Evolutionary conservation across 805 yeast genomes (phyloP), one percentile per base, ranked within the genome.

Genomic region (Candida endomychidarum): DNA sequence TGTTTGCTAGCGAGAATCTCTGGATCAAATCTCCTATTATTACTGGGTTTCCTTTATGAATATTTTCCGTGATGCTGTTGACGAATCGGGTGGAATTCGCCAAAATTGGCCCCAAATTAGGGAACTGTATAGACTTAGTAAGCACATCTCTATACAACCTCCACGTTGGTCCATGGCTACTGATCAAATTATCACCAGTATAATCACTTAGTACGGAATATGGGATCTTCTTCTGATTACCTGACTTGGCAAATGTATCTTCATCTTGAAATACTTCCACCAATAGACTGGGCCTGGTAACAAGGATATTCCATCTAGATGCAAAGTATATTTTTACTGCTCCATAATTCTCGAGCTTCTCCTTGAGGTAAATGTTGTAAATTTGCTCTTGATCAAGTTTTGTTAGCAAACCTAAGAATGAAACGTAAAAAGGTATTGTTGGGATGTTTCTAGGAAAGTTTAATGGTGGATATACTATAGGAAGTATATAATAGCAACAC

Each of bases 271-370:
- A 67, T 6, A 78, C 53, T 38, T 73, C 73, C 5, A 57, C 53
- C 44, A 79, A 55, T 38, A 56, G 65, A 22, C 70, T 68, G 2
- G 83, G 83, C 35, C 54, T 65, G 2, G 75, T 63, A 1, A 78
- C 76, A 21, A 79, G 53, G 15, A 78, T 69, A 47, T 78, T 79
- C 84, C 84, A 79, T 42, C 80, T 65, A 1, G 80, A 75, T 5
- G 78, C 84, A 60, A 78, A 79, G 51, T 70, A 79, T 4, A 78
- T 62, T 52, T 78, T 78, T 0, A 73, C 83, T 0, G 82, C 82
- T 0, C 84, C 84, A 51, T 70, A 59, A 35, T 63, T 67, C 44
- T 76, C 78, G 35, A 77, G 50, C 27, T 72, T 68, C 5, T 63
- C 63, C 30, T 67, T 60, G 26, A 77, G 54, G 48, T 70, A 78